A percentile compares a stretch with the other conserved stretches of the same genome.
Evolutionary conservation across 345 rosid genomes (phyloP).

Genomic region (Populus pruinosa): DNA sequence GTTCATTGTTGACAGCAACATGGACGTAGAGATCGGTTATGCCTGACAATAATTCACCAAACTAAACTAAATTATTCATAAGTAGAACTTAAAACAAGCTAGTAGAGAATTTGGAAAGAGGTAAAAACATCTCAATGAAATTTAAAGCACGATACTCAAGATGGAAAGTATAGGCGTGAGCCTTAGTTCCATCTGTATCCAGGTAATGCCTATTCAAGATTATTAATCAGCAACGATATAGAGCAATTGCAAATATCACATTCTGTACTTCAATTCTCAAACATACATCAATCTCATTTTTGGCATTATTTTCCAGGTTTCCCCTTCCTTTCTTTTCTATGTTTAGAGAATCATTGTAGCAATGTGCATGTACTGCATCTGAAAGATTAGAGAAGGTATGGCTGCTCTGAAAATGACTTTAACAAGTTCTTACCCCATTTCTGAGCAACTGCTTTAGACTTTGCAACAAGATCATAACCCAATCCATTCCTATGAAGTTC

Average conservation of each 20-base stretch:
- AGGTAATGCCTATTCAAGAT: background rate
- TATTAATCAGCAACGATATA: background rate
- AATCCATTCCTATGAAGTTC: conserved; percentile 77
- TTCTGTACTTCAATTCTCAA: too few relatives aligned
- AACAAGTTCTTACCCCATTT: conserved; percentile 64
- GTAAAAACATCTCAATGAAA: too few relatives aligned
- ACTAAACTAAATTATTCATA: background rate
- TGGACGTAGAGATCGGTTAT: conserved; percentile 89
- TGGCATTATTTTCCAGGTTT: too few relatives aligned
- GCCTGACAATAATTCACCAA: conserved; percentile 43
- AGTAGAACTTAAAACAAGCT: too few relatives aligned
- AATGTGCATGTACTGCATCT: background rate
- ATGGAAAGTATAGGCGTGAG: too few relatives aligned
- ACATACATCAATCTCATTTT: too few relatives aligned
- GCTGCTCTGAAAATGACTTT: background rate
- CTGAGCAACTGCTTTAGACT: conserved; percentile 59
- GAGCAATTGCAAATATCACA: background rate
- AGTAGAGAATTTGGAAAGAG: too few relatives aligned
- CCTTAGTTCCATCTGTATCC: background rate
- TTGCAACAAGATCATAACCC: conserved; percentile 52
- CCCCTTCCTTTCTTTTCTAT: too few relatives aligned
- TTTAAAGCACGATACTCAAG: too few relatives aligned
- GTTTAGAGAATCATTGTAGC: background rate
- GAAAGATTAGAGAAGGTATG: background rate
- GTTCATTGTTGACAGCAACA: conserved; percentile 73